These are phyloP conservation scores for Yarrowia sp. DNA, from an alignment of 805 yeast genomes.

Conservation along the genomic window DNA sequence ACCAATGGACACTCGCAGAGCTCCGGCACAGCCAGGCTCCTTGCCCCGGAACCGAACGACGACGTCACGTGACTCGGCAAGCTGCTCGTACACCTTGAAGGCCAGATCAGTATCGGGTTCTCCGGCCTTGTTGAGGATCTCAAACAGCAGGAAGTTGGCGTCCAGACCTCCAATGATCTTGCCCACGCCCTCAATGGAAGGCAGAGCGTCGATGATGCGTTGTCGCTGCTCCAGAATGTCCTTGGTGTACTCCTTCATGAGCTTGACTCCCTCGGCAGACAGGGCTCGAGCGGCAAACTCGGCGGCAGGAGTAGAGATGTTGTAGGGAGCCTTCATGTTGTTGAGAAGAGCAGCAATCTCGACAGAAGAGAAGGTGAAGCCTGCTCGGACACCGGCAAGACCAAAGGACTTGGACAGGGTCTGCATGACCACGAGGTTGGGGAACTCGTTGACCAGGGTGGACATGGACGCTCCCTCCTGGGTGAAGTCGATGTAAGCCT, in stretches of 20 bases:
- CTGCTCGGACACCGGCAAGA: constrained; percentile 91
- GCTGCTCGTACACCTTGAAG: constrained; percentile 62
- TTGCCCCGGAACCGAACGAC: constrained; percentile 92
- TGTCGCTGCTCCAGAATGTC: constrained; percentile 63
- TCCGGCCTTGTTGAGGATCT: constrained; percentile 68
- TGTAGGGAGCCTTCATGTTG: constrained; percentile 95
- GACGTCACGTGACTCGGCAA: constrained; percentile 77
- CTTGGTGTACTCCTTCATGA: constrained; percentile 64
- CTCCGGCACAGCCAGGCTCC: constrained; percentile 89
- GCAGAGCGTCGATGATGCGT: constrained; percentile 60
- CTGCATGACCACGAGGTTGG: constrained; percentile 86
- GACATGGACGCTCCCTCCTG: constrained; percentile 71
- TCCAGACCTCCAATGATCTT: constrained; percentile 82
- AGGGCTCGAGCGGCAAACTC: constrained; percentile 79
- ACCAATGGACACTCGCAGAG: constrained; percentile 86
- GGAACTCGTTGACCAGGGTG: constrained; percentile 79
- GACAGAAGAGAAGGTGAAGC: constrained; percentile 72
- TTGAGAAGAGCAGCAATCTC: constrained; percentile 73
- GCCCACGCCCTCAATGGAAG: constrained; percentile 68
- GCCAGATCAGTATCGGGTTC: constrained; percentile 75
- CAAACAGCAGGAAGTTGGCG: constrained; percentile 82
- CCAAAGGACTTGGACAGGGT: constrained; percentile 96
- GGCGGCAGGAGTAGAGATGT: constrained; percentile 82
- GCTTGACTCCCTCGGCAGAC: constrained; percentile 59
- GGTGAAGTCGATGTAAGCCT: constrained; percentile 92